These are phyloP conservation scores for Sporothrix inflata DNA, from an alignment of 2,329 filamentous ascomycete genomes.

Conservation along the genomic window DNA sequence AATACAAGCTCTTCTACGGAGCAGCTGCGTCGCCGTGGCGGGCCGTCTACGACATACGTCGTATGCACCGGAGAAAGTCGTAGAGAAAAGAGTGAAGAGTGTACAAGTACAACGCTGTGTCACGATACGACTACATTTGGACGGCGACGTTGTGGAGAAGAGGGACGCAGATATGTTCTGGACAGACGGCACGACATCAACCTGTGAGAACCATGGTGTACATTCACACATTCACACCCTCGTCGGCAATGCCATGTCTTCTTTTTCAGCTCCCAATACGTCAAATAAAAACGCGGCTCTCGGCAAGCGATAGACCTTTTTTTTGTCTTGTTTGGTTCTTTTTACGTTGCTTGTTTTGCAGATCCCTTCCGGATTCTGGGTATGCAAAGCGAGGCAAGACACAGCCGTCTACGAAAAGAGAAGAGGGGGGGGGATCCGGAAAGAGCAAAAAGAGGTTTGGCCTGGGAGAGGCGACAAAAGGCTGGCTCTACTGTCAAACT, in stretches of 20 bases:
- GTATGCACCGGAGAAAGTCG: not conserved
- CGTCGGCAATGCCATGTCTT: not conserved
- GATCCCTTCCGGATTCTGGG: not conserved
- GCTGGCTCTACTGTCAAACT: not conserved
- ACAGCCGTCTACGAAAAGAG: not conserved
- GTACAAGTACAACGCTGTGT: not conserved
- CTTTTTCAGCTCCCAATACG: conserved; percentile 3
- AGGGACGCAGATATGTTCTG: not conserved
- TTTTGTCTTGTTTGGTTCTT: not conserved
- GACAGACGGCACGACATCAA: no score
- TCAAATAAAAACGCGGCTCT: not conserved
- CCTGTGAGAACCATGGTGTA: not conserved
- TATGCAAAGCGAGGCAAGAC: conserved; percentile 14
- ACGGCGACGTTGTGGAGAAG: conserved; percentile 13
- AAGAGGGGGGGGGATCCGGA: no score
- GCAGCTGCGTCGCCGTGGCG: not conserved
- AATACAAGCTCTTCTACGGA: not conserved
- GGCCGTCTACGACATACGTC: not conserved
- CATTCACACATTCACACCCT: not conserved
- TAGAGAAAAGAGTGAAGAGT: not conserved
- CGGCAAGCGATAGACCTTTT: no score
- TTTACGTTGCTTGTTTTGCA: not conserved
- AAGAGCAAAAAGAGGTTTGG: not conserved
- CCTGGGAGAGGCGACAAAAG: conserved; percentile 5
- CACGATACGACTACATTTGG: not conserved